Evolutionary conservation across 345 rosid genomes (phyloP).

Genomic region (Luvunga scandens): DNA sequence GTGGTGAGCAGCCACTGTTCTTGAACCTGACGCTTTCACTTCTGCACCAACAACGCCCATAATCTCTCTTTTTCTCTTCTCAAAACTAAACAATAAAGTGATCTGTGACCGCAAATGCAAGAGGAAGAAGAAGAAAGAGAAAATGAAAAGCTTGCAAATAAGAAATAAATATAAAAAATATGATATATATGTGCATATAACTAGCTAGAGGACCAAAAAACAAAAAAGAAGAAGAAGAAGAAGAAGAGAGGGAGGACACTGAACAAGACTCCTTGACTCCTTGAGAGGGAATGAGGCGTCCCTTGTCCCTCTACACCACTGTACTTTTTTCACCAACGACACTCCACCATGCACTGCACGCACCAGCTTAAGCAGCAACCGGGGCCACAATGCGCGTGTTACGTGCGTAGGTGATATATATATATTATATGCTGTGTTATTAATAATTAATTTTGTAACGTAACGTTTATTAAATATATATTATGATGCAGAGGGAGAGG

Average conservation of each 20-base stretch:
- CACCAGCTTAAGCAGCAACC: not conserved
- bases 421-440: no score
- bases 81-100: not conserved
- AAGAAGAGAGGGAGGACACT: not conserved
- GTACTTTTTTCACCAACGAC: not conserved
- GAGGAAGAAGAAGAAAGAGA: not conserved
- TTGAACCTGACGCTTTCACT: not conserved
- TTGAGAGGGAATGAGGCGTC: not conserved
- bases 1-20: not conserved
- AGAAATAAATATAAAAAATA: not conserved
- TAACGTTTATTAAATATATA: no score
- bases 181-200: no score
- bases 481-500: not conserved
- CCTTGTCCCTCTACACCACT: not conserved
- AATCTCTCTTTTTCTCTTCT: not conserved
- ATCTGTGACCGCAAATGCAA: not conserved
- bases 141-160: not conserved
- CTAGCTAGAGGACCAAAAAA: not conserved
- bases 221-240: no score
- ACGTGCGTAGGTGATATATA: not conserved
- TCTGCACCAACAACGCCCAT: constrained; percentile 12
- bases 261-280: not conserved
- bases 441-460: not conserved
- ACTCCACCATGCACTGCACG: not conserved
- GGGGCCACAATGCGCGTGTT: not conserved